Base-by-base conservation (phyloP, 2,329 filamentous ascomycete species). In the Intubia oerlemansii region DNA sequence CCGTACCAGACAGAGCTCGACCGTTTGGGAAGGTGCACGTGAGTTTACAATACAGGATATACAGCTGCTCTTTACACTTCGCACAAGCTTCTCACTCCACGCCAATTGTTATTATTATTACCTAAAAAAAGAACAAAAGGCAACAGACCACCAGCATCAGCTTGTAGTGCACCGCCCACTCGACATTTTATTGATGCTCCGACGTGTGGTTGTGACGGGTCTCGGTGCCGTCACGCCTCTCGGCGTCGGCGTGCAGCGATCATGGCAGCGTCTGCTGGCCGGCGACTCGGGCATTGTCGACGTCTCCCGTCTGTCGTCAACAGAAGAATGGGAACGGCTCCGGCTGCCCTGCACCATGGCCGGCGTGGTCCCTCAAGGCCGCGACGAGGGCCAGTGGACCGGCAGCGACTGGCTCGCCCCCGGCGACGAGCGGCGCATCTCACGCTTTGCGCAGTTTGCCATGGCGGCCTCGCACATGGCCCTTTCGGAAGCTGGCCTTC, bases 361-460 rank as follows among this genome's bases (percentile, higher is more conserved):
- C 24, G 88, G 77, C 2, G 46, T 88, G 12, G 77, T 98, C 1
- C 82, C 85, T 2, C 32, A 36, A 12, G 28, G 30, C 6, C 44
- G 52, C 32, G 44, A 53, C 30, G 41, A 49, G 39, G 54, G 55
- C 9, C 30, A 34, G 25, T 72, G 62, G 68, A 46, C 49, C 17
- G 44, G 60, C 2, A 47, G 52, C 9, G 59, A 70, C 39, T 73
- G 66, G 61, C 42, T 69, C 28, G 50, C 47, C 25, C 44, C 50
- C 15, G 45, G 56, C 2, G 66, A 71, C 33, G 59, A 65, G 43
- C 67, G 82, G 5, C 76, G 80, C 43, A 90, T 90, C 71, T 82
- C 88, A n/a, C 62, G 57, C 15, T 95, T 95, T 46, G 67, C 82
- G 4, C 84, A 95, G 48, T 95, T 90, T 53, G 85, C 84, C 10